Base-by-base conservation (phyloP, 1,284 basidiomycete genomes). In the Cutaneotrichosporon spelunceum region DNA sequence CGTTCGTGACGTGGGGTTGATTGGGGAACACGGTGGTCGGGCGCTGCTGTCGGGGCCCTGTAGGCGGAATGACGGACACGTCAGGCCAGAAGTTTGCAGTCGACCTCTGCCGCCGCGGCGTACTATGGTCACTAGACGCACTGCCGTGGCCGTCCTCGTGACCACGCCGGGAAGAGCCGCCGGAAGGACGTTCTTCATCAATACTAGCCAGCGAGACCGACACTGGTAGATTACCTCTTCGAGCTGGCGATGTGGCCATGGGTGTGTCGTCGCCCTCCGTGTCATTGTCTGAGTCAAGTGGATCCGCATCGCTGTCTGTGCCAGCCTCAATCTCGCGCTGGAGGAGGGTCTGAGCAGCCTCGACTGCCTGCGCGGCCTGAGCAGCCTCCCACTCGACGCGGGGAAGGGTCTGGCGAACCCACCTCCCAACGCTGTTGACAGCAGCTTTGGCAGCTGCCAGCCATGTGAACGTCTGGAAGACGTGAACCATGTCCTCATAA, bases 401-500 rank as follows among this genome's bases (percentile, higher is more conserved):
- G 53, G 84, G 84, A 60, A 93, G 86, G 69, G 91, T 94, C 58
- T 86, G 82, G 23, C 86, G 63, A n/a, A 76, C 73, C 85, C 77
- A 90, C 86, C n/a, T 87, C 85, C 65, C 84, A 24, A 76, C 68
- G 50, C 67, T 71, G 64, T 65, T 76, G 76, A 93, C 91, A 0
- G 93, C 88, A 56, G 85, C 85, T 45, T 82, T 84, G 9, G 88
- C 83, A 14, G 87, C 84, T 13, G 87, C 84, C 23, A 93, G 82
- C 78, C 92, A 94, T 0, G 91, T 89, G 71, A 91, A 90, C 27
- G 87, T 84, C 73, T 95, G 93, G 74, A 96, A 96, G 24, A 95
- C 90, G 70, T 95, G 93, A 2, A 94, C 86, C 60, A 88, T 89
- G 77, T 98, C 94, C 70, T 95, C 90, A 74, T 93, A 98, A 45